phyloP scores from a whole-genome alignment of 2,329 filamentous ascomycete genomes.

The Colletotrichum liriopes region DNA sequence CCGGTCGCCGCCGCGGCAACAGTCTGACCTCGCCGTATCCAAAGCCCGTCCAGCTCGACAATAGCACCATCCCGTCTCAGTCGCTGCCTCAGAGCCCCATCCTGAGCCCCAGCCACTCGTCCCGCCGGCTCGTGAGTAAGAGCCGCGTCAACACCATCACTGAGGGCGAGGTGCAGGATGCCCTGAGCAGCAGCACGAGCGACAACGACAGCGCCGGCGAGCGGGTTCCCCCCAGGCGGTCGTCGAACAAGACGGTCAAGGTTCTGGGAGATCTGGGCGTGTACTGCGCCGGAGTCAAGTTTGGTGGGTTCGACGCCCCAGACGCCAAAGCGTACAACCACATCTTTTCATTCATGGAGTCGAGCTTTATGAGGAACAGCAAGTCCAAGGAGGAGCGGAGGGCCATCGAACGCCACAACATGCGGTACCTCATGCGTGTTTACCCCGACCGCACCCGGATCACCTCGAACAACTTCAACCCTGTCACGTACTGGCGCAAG shows the following conservation, averaged over 20 bases:
- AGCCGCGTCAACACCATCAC: constrained; percentile 72
- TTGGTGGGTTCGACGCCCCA: constrained; percentile 81
- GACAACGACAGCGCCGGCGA: constrained; percentile 83
- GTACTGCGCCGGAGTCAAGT: constrained; percentile 82
- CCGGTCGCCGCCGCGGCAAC: constrained; percentile 70
- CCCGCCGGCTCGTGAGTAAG: constrained; percentile 64
- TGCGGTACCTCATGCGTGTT: constrained; percentile 91
- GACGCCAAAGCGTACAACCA: constrained; percentile 93
- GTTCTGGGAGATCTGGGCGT: constrained; percentile 89
- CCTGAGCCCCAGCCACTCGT: constrained; percentile 66
- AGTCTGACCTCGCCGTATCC: constrained; percentile 86
- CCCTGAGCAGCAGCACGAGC: constrained; percentile 76
- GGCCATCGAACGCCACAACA: constrained; percentile 89
- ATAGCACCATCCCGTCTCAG: constrained; percentile 65
- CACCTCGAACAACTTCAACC: constrained; percentile 94
- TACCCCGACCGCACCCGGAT: constrained; percentile 90
- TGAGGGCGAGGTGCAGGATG: constrained; percentile 70
- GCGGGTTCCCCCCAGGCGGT: constrained; percentile 69
- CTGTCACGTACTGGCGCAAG: constrained; percentile 91
- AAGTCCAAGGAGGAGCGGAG: constrained; percentile 83
- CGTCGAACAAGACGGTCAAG: constrained; percentile 88
- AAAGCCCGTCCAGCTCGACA: constrained; percentile 74
- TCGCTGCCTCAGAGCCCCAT: constrained; percentile 70
- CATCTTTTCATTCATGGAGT: constrained; percentile 95
- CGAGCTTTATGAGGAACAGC: constrained; percentile 86